phyloP scores from a whole-genome alignment of 768 basidiomycete genomes.

The Pleurotus tuoliensis region DNA sequence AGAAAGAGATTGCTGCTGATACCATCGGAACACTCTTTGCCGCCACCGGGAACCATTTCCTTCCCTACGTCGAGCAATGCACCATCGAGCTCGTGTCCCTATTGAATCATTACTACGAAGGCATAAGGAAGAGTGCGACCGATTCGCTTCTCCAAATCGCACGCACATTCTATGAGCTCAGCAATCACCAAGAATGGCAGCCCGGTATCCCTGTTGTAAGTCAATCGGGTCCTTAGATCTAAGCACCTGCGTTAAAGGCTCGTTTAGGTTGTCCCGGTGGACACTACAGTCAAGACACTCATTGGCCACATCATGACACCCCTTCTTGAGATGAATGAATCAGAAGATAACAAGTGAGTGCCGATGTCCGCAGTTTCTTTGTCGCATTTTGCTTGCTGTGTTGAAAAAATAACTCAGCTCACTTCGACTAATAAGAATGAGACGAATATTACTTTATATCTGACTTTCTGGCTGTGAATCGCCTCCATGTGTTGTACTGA shows the following conservation, averaged over 20 bases:
- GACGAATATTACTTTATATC: constrained; percentile 34
- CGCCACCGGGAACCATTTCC: constrained; percentile 77
- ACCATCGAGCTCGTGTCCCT: constrained; percentile 76
- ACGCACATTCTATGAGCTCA: constrained; percentile 87
- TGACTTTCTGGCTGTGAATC: not conserved
- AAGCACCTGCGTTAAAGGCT: constrained; percentile 9
- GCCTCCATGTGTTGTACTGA: constrained; percentile 1
- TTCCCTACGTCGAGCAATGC: constrained; percentile 84
- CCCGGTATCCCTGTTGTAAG: constrained; percentile 66
- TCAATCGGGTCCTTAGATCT: constrained; percentile 9
- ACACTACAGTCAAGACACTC: constrained; percentile 71
- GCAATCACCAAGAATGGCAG: constrained; percentile 78
- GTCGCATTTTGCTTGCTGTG: constrained; percentile 19
- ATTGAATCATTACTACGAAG: constrained; percentile 93
- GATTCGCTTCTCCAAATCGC: constrained; percentile 87
- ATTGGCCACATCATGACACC: constrained; percentile 69
- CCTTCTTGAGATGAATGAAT: constrained; percentile 85
- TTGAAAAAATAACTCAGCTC: constrained; percentile 74
- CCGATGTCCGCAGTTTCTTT: constrained; percentile 9
- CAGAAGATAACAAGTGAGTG: constrained; percentile 95
- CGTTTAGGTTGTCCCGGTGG: constrained; percentile 40
- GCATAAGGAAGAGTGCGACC: constrained; percentile 90
- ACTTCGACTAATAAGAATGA: constrained; percentile 68
- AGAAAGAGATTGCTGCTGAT: constrained; percentile 98
- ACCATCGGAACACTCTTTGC: constrained; percentile 90